Evolutionary conservation across 108 stramenopile species (phyloP).

Genomic region (Cylindrotheca fusiformis): DNA sequence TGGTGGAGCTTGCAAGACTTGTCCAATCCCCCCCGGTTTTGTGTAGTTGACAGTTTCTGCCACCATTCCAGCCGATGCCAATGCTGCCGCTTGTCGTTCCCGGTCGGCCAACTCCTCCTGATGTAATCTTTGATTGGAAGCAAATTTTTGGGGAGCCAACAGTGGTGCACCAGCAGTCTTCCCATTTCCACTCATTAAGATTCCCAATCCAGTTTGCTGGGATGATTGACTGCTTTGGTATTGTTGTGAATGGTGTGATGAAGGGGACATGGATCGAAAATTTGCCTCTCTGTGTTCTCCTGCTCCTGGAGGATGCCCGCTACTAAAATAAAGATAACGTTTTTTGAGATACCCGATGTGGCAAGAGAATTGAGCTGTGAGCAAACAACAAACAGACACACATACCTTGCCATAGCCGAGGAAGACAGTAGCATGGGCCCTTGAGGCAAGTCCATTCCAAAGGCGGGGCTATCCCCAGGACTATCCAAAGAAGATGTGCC

Average conservation of each 20-base stretch:
- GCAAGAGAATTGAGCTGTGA: background rate
- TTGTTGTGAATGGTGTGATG: conserved; percentile 17
- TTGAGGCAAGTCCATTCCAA: conserved; percentile 23
- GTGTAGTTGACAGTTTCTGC: conserved; percentile 46
- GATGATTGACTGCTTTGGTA: conserved; percentile 19
- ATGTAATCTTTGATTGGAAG: conserved; percentile 43
- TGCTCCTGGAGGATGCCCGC: background rate
- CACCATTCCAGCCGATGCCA: conserved; percentile 83
- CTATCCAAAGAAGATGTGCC: conserved; percentile 17
- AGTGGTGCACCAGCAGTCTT: background rate
- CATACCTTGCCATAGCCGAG: conserved; percentile 14
- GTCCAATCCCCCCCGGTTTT: conserved; percentile 18
- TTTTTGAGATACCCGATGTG: too few species aligned
- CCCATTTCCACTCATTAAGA: conserved; percentile 41
- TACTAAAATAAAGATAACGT: conserved; percentile 1
- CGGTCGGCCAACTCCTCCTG: conserved; percentile 69
- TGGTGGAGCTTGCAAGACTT: conserved; percentile 54
- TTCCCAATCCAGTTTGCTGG: conserved; percentile 72
- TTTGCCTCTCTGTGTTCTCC: conserved; percentile 35
- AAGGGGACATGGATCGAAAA: conserved; percentile 36
- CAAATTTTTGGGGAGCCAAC: conserved; percentile 19
- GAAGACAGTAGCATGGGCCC: conserved; percentile 10
- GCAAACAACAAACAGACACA: conserved; percentile 7
- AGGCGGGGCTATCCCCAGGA: conserved; percentile 27
- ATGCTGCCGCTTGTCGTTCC: conserved; percentile 80